These are phyloP conservation scores for Suillus alpinus DNA, from an alignment of 768 basidiomycete genomes.

Conservation along the genomic window DNA sequence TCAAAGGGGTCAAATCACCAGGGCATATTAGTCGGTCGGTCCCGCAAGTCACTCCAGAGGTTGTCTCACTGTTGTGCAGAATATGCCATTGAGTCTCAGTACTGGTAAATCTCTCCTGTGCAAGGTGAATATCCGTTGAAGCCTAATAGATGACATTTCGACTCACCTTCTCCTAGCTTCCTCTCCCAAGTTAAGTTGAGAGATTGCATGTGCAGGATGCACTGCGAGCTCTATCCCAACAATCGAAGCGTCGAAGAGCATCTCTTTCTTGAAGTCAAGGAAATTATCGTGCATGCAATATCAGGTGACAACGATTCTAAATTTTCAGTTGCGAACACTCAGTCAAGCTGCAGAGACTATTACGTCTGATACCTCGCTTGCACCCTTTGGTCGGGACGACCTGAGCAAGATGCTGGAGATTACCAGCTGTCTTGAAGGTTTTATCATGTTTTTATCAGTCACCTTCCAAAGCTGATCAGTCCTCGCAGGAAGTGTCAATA, in stretches of 20 bases:
- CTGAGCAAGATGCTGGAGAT: constrained; percentile 5
- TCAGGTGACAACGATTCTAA: neutral
- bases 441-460: neutral
- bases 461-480: neutral
- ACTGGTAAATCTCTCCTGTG: constrained; percentile 16
- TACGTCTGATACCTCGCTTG: constrained; percentile 11
- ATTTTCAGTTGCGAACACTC: neutral
- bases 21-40: constrained; percentile 7
- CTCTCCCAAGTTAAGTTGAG: neutral
- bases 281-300: constrained; percentile 4
- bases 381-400: constrained; percentile 12
- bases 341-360: constrained; percentile 11
- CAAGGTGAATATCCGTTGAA: neutral
- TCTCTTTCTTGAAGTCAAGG: neutral
- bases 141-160: neutral
- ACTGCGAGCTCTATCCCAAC: constrained; percentile 8
- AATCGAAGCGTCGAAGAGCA: neutral
- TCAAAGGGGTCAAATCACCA: constrained; percentile 34
- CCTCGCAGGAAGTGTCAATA: neutral
- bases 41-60: neutral
- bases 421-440: neutral
- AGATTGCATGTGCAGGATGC: neutral
- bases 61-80: constrained; percentile 8
- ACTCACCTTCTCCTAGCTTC: neutral
- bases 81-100: constrained; percentile 20